A percentile compares a stretch with the other conserved stretches of the same genome.
Conservation (phyloP, 1,284 basidiomycete species). For the Trichosporon faecale region DNA sequence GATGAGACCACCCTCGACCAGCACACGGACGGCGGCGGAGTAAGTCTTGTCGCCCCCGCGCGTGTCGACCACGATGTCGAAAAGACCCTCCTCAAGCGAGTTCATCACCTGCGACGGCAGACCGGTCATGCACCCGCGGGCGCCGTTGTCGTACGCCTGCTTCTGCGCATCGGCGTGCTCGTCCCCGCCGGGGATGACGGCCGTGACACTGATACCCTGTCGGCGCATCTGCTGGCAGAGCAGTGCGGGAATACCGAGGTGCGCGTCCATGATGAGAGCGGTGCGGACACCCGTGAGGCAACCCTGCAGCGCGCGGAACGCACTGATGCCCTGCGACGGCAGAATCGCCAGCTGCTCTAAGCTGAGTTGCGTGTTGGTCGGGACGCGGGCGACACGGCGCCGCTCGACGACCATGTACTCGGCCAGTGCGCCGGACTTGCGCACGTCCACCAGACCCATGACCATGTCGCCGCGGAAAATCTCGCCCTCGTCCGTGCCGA, state of each 20-base stretch:
- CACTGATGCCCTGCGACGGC: constrained; percentile 69
- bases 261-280: constrained; percentile 68
- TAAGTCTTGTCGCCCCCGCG: constrained; percentile 71
- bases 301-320: constrained; percentile 66
- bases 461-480: constrained; percentile 76
- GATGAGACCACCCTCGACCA: constrained; percentile 53
- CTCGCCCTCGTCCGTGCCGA: constrained; percentile 73
- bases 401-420: constrained; percentile 79
- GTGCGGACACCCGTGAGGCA: not conserved
- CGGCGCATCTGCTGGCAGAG: constrained; percentile 66
- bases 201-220: constrained; percentile 45
- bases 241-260: constrained; percentile 70
- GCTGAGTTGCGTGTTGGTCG: constrained; percentile 54
- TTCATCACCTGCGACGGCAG: constrained; percentile 41
- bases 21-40: constrained; percentile 64
- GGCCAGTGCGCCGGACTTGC: constrained; percentile 71
- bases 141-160: constrained; percentile 42
- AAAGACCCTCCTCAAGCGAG: constrained; percentile 49
- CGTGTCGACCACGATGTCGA: constrained; percentile 76
- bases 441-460: constrained; percentile 70
- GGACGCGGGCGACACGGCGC: constrained; percentile 67
- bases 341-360: constrained; percentile 76
- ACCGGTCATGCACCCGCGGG: constrained; percentile 46
- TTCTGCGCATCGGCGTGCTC: constrained; percentile 28
- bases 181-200: constrained; percentile 43